Base-by-base conservation (phyloP, 805 yeast genomes). In the Scheffersomyces stipitis region DNA sequence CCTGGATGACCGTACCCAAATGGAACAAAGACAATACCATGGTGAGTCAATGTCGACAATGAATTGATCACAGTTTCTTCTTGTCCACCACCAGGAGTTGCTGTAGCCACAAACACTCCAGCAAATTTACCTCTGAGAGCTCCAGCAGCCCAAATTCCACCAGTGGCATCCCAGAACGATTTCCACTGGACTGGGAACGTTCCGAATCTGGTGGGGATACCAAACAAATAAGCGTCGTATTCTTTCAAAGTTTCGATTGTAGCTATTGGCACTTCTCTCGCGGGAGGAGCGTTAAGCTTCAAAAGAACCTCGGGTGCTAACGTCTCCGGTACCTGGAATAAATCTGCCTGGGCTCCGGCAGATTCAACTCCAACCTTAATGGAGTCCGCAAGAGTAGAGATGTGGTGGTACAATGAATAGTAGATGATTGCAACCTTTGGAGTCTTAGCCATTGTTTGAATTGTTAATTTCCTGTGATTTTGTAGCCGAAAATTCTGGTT, bases 341-440 rank as follows among this genome's bases (percentile, higher is more conserved):
- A 60, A 38, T 79, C 84, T 13, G 86, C 95, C n/a, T 43, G 39
- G 16, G 69, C 68, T 39, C 93, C 95, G 8, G 88, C 81, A 15
- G 76, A 59, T 52, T 75, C 76, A 43, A 86, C 68, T 46, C 96
- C 96, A 42, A 69, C 69, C 53, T 80, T 72, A 46, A 79, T 76
- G 26, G 80, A 73, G 57, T 76, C 73, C 32, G 96, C 91, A 50
- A 88, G 57, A 15, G 69, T 60, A 41, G 75, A 75, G 46, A 86
- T 66, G 63, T 88, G 96, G 44, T 87, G 88, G 66, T 83, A 87
- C 28, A 81, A 69, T 15, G 96, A 83, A 72, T 87, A 88, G 37
- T 61, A 60, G 48, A 66, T 63, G 39, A 67, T 65, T 34, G 73
- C 73, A 35, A 61, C 54, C 46, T 51, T 63, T 29, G 59, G 62